Evolutionary conservation across 2,329 filamentous ascomycete genomes (phyloP).

Genomic region (Botrytis fabae): DNA sequence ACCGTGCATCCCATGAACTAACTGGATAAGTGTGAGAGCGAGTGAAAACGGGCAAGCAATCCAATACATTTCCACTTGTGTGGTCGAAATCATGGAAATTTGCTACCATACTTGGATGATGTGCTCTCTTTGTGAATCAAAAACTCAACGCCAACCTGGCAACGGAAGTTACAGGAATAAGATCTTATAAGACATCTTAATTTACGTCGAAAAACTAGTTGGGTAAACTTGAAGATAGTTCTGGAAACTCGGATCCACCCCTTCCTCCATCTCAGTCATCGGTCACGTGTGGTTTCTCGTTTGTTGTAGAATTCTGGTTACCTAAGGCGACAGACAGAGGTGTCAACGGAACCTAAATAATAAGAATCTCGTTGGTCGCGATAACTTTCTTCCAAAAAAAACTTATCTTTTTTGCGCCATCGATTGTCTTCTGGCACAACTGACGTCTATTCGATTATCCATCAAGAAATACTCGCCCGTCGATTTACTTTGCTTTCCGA

Average conservation of each 20-base stretch:
- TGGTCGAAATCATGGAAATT: neutral
- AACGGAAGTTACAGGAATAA: neutral
- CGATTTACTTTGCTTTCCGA: constrained; percentile 8
- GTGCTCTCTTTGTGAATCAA: neutral
- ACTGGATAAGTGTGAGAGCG: neutral
- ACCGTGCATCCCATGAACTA: neutral
- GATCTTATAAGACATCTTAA: neutral
- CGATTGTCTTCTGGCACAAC: neutral
- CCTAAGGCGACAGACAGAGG: constrained; percentile 20
- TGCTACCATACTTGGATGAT: too few species aligned
- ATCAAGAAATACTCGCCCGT: neutral
- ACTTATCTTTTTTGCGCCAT: neutral
- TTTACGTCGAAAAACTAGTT: neutral
- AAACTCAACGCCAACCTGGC: neutral
- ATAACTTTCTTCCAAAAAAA: constrained; percentile 20
- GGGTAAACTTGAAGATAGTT: neutral
- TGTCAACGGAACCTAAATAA: constrained; percentile 15
- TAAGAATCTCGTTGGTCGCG: constrained; percentile 19
- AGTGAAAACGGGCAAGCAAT: neutral
- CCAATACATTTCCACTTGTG: neutral
- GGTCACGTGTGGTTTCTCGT: neutral
- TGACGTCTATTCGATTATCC: neutral
- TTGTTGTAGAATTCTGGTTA: constrained; percentile 19
- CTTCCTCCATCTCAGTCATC: neutral
- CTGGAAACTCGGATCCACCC: constrained; percentile 1